These are phyloP conservation scores for Sugiyamaella chiloensis DNA, from an alignment of 805 yeast genomes.

Conservation along the genomic window DNA sequence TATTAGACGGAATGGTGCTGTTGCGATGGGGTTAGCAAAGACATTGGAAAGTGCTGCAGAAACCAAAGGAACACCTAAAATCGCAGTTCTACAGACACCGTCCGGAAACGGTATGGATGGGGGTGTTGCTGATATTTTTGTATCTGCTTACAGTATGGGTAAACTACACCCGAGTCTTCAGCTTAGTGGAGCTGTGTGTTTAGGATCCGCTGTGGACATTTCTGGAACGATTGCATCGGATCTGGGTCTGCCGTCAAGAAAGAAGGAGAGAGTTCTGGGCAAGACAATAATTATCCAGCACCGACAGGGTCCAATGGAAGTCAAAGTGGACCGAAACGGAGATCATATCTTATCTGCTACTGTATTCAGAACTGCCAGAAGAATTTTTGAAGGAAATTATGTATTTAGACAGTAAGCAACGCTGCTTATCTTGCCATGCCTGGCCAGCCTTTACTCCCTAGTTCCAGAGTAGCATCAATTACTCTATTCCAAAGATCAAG, in stretches of 20 bases:
- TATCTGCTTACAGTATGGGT: constrained; percentile 15
- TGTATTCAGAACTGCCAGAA: constrained; percentile 7
- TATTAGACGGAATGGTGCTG: neutral
- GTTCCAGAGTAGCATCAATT: neutral
- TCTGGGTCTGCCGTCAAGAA: neutral
- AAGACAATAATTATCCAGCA: neutral
- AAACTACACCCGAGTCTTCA: constrained; percentile 10
- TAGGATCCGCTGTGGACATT: constrained; percentile 4
- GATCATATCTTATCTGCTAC: constrained; percentile 1
- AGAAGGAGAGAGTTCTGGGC: neutral
- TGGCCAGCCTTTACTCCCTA: constrained; percentile 5
- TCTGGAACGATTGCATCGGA: constrained; percentile 8
- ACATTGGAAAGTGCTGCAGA: neutral
- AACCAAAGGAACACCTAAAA: neutral
- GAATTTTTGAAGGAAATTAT: constrained; percentile 8
- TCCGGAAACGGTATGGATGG: neutral
- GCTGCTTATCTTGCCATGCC: neutral
- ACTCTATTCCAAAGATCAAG: constrained; percentile 3
- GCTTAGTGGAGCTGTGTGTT: constrained; percentile 11
- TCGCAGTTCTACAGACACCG: neutral
- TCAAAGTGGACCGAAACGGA: neutral
- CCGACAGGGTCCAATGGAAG: neutral
- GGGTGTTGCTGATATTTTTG: constrained; percentile 1
- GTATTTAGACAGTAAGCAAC: neutral
- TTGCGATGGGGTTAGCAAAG: neutral